Evolutionary conservation across 2,329 filamentous ascomycete genomes (phyloP).

Genomic region (Fusarium agapanthi): DNA sequence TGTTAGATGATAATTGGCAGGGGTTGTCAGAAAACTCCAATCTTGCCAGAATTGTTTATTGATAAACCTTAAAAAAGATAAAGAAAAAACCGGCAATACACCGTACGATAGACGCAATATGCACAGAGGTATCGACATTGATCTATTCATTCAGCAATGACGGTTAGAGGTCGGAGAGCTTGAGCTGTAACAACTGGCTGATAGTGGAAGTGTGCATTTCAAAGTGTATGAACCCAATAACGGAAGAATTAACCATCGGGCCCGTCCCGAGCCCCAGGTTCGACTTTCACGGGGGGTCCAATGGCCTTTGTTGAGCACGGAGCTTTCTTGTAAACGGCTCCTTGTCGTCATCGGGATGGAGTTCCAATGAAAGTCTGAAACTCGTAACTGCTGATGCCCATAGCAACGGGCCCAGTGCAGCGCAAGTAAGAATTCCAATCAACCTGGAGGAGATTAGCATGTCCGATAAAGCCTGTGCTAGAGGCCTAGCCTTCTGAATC

Average conservation of each 20-base stretch:
- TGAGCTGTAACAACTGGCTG: background rate
- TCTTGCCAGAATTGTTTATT: background rate
- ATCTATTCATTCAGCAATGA: background rate
- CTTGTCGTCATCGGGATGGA: constrained; percentile 21
- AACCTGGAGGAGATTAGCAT: constrained; percentile 35
- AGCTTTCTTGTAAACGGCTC: background rate
- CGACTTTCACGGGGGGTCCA: background rate
- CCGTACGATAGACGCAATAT: background rate
- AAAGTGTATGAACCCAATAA: constrained; percentile 24
- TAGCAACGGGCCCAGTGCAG: constrained; percentile 13
- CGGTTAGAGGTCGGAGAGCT: background rate
- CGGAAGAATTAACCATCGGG: constrained; percentile 16
- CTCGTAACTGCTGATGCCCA: constrained; percentile 19
- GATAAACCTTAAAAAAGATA: background rate
- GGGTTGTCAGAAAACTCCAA: background rate
- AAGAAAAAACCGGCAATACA: background rate
- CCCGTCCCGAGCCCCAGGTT: background rate
- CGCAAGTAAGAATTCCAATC: constrained; percentile 35
- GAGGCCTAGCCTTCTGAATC: background rate
- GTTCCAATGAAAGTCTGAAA: constrained; percentile 21
- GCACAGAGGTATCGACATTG: background rate
- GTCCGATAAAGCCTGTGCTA: constrained; percentile 7
- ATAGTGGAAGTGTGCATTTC: background rate
- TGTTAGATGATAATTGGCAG: background rate
- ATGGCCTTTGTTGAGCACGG: background rate